Evolutionary conservation across 495 filamentous ascomycete genomes (phyloP).

Genomic region (Talaromyces liani): DNA sequence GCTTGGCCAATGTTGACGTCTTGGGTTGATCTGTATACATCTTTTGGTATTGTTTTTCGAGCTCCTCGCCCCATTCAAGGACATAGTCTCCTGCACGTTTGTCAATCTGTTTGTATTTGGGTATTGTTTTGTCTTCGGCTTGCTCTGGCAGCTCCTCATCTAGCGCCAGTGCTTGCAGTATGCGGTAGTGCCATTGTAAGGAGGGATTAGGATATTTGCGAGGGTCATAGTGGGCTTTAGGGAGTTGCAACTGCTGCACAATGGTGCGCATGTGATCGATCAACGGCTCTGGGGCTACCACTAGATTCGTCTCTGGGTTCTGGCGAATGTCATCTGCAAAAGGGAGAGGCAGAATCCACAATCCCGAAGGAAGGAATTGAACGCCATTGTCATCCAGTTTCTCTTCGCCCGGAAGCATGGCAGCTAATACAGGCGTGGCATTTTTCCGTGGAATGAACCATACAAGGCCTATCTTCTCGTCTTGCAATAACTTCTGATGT

Average conservation of each 20-base stretch:
- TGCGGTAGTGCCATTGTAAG: constrained; percentile 96
- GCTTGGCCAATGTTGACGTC: constrained; percentile 35
- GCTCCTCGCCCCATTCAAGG: constrained; percentile 62
- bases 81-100: constrained; percentile 78
- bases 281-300: constrained; percentile 57
- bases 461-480: constrained; percentile 71
- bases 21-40: constrained; percentile 28
- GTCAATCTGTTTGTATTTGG: constrained; percentile 76
- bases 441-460: constrained; percentile 87
- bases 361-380: constrained; percentile 68
- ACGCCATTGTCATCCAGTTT: constrained; percentile 57
- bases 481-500: constrained; percentile 73
- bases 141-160: constrained; percentile 84
- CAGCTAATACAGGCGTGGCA: constrained; percentile 67
- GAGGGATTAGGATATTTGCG: constrained; percentile 85
- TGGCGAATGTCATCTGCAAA: constrained; percentile 86
- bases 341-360: constrained; percentile 85
- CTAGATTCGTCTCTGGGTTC: constrained; percentile 51
- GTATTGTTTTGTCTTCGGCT: constrained; percentile 76
- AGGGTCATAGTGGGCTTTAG: constrained; percentile 76
- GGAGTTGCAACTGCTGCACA: constrained; percentile 82
- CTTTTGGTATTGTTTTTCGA: constrained; percentile 47
- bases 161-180: constrained; percentile 84
- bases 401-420: constrained; percentile 69
- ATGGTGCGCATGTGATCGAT: constrained; percentile 75